Conservation (phyloP, 2,329 filamentous ascomycete genomes). For the Colletotrichum orchidophilum region DNA sequence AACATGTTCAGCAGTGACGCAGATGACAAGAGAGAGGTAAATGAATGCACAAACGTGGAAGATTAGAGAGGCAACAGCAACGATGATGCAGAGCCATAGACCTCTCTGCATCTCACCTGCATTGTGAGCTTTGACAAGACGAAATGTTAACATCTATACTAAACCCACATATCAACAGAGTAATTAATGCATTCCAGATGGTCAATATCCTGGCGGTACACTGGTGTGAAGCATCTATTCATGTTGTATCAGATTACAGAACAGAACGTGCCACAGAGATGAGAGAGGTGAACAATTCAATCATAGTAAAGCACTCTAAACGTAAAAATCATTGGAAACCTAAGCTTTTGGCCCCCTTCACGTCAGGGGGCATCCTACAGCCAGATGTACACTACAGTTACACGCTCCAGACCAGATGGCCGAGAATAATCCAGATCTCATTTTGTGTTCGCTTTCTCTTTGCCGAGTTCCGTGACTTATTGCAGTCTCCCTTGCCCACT, state of each 20-base stretch:
- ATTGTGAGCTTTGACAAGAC: no score
- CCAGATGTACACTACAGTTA: slow-evolving; percentile 33
- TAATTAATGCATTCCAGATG: no score
- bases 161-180: no score
- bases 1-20: no score
- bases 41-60: no score
- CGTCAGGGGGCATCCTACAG: slow-evolving; percentile 1
- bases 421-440: slow-evolving; percentile 1
- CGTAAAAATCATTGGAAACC: slow-evolving; percentile 31
- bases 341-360: slow-evolving; percentile 18
- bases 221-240: neutral
- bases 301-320: neutral
- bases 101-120: no score
- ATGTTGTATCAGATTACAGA: neutral
- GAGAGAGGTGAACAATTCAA: neutral
- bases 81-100: no score
- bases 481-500: no score
- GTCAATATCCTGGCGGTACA: no score
- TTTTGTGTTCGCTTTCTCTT: neutral
- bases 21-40: no score
- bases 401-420: slow-evolving; percentile 3
- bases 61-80: no score
- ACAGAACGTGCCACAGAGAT: neutral
- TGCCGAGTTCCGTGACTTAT: neutral
- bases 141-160: no score